Base-by-base conservation (phyloP, 177 flowering plant species). In the Tripterygium wilfordii region DNA sequence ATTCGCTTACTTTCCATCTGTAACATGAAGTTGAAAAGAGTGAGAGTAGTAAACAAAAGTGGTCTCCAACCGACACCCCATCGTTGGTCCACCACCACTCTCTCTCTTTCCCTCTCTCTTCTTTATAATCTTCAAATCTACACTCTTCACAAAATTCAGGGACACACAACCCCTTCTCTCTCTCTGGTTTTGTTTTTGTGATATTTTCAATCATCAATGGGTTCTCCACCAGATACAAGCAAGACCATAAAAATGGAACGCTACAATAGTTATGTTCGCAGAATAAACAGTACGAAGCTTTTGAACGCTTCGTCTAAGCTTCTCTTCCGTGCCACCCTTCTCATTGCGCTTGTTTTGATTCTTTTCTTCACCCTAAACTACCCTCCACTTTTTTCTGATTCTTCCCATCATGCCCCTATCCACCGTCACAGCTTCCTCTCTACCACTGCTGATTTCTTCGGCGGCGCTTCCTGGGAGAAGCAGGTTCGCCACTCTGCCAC, bases 251-350 rank as follows among this genome's bases (percentile, higher is more conserved):
- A 90, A 67, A 73, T 87, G 0, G 98, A 90, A 54, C 70, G 96
- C 2, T 90, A 85, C 72, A 80, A 87, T 72, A 76, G 80, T 62
- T 88, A 85, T 61, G 53, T 90, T 57, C 78, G 90, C 4, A 74
- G 75, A 15, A 66, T 80, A 3, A 79, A 85, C 71, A 66, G 67
- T 65, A 77, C 91, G 0, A 90, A 79, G 37, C 62, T 81, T 38
- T 53, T 88, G 5, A 71, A 78, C 19, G 88, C 88, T 8, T 88
- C 96, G 0, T 90, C 95, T n/a, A 88, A 85, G 54, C 79, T 90
- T 12, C 76, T 90, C 35, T 88, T 90, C 64, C 76, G 91, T 1
- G 72, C 74, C 27, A 72, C 95, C 14, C 79, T 88, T 16, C 62
- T 90, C 31, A 62, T 75, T 30, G 80, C 96, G 2, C 65, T 90